Evolutionary conservation across 2,329 filamentous ascomycete genomes (phyloP).

Genomic region (Herpotrichia juniperi): DNA sequence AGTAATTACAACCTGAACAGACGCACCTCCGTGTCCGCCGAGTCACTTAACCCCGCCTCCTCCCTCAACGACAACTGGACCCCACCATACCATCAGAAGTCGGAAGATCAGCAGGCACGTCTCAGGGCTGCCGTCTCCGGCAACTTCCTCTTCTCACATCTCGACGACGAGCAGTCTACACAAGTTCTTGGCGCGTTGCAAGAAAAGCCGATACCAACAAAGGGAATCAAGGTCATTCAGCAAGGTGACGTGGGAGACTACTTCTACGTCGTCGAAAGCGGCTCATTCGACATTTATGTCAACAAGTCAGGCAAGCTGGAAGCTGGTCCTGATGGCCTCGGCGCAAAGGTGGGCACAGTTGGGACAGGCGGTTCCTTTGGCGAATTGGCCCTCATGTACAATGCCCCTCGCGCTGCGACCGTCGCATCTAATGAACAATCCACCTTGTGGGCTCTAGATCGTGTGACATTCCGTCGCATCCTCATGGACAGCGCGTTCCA

Average conservation of each 20-base stretch:
- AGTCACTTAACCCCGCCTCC: slow-evolving; percentile 89
- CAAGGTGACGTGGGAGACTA: slow-evolving; percentile 96
- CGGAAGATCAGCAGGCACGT: slow-evolving; percentile 77
- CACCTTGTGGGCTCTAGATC: slow-evolving; percentile 92
- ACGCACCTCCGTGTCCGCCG: slow-evolving; percentile 94
- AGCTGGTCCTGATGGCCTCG: slow-evolving; percentile 80
- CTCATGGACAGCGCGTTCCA: slow-evolving; percentile 98
- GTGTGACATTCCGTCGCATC: slow-evolving; percentile 95
- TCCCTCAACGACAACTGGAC: slow-evolving; percentile 88
- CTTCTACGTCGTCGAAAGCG: slow-evolving; percentile 96
- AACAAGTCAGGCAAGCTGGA: slow-evolving; percentile 78
- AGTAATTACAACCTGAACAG: slow-evolving; percentile 92
- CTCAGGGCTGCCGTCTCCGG: slow-evolving; percentile 80
- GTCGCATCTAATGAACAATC: slow-evolving; percentile 84
- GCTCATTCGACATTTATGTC: slow-evolving; percentile 89
- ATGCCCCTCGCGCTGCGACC: slow-evolving; percentile 92
- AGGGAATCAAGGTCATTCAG: slow-evolving; percentile 87
- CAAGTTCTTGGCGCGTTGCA: slow-evolving; percentile 89
- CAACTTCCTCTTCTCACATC: slow-evolving; percentile 93
- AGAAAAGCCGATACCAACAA: slow-evolving; percentile 93
- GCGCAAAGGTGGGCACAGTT: slow-evolving; percentile 79
- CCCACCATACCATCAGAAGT: slow-evolving; percentile 84
- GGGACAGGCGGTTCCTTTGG: slow-evolving; percentile 92
- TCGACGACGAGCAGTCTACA: slow-evolving; percentile 89
- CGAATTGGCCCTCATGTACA: slow-evolving; percentile 98